Conservation (phyloP, 768 basidiomycete species). For the Gymnopilus dilepis region DNA sequence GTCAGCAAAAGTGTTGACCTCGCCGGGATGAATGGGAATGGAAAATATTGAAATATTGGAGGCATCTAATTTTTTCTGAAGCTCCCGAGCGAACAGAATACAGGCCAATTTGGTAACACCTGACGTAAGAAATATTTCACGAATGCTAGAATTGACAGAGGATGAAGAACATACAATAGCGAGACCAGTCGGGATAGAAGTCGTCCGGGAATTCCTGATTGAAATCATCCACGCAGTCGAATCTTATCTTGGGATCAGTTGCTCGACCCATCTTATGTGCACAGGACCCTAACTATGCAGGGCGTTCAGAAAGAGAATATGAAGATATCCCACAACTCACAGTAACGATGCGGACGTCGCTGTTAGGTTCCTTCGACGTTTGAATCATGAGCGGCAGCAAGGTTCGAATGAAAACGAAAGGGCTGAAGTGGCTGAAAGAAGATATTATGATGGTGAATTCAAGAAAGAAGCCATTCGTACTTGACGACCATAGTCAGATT, state of each 20-base stretch:
- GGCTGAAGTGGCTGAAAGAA: conserved; percentile 30
- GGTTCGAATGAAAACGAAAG: conserved; percentile 34
- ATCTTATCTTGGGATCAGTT: conserved; percentile 31
- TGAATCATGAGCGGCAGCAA: conserved; percentile 36
- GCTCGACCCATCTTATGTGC: conserved; percentile 29
- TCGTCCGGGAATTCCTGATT: conserved; percentile 35
- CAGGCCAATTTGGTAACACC: conserved; percentile 53
- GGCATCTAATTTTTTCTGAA: conserved; percentile 48
- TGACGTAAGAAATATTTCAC: conserved; percentile 19
- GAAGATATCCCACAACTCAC: conserved; percentile 18
- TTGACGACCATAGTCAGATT: conserved; percentile 29
- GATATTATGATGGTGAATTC: not conserved
- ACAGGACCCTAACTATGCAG: conserved; percentile 32
- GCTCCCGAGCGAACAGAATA: conserved; percentile 47
- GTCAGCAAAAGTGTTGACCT: conserved; percentile 36
- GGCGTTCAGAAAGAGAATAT: no score
- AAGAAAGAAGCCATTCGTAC: conserved; percentile 14
- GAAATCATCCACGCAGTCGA: conserved; percentile 36
- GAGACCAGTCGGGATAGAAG: conserved; percentile 31
- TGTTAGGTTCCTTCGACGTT: conserved; percentile 31
- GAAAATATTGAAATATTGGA: conserved; percentile 34
- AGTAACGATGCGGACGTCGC: conserved; percentile 39
- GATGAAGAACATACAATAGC: conserved; percentile 25
- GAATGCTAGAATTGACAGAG: not conserved
- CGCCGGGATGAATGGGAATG: conserved; percentile 40